These are phyloP conservation scores for Oryza longistaminata DNA, from an alignment of 176 grass and related monocot genomes.

Conservation along the genomic window DNA sequence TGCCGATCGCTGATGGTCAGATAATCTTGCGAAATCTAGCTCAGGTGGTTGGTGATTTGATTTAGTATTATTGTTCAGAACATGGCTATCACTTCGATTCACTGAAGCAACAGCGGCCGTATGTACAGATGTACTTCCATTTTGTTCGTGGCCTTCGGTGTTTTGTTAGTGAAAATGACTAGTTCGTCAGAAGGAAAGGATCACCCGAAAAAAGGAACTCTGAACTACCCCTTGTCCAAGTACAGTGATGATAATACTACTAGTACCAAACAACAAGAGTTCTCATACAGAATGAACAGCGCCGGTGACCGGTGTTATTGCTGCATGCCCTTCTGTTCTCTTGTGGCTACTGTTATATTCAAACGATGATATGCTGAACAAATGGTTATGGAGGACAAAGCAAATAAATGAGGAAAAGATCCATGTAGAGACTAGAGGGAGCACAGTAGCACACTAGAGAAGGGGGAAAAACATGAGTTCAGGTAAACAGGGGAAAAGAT, in stretches of 20 bases:
- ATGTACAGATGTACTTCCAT: neutral
- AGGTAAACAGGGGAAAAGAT: neutral
- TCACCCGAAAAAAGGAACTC: neutral
- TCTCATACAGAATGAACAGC: too few relatives aligned
- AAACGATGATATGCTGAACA: neutral
- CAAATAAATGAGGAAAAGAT: neutral
- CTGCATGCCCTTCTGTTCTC: neutral
- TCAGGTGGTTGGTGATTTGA: neutral
- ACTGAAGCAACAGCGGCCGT: neutral
- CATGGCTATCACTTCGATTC: conserved; percentile 5
- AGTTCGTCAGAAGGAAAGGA: neutral
- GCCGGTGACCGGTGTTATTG: neutral
- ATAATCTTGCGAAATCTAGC: conserved; percentile 31
- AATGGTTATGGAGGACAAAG: neutral
- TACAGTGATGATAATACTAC: neutral
- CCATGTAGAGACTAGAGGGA: too few relatives aligned
- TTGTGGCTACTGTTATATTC: neutral
- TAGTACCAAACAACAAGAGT: neutral
- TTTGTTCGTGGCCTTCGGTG: neutral
- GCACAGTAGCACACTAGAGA: neutral
- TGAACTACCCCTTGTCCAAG: neutral
- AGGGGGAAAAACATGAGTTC: neutral
- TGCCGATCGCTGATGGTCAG: neutral
- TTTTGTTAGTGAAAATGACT: neutral
- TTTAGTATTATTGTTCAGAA: neutral